phyloP scores from a whole-genome alignment of 164 flowering plant species.

The Euptelea pleiosperma region DNA sequence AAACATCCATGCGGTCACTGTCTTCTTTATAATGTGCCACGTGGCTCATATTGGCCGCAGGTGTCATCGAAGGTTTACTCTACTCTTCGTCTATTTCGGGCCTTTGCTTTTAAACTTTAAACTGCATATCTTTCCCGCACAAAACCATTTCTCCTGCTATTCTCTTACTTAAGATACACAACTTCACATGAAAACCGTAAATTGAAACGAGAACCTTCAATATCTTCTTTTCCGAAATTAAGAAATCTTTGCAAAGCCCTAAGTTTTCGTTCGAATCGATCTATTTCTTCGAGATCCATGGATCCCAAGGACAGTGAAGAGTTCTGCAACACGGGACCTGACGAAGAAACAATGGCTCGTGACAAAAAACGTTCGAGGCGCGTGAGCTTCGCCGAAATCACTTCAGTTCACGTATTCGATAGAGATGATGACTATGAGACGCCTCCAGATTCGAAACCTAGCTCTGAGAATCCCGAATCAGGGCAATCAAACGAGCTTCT shows the following conservation, averaged over 20 bases:
- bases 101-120: too few species aligned
- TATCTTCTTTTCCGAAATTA: not conserved
- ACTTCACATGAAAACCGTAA: too few species aligned
- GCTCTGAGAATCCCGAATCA: conserved; percentile 6
- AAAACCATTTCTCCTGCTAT: too few species aligned
- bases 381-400: conserved; percentile 93
- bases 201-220: not conserved
- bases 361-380: conserved; percentile 64
- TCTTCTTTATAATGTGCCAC: too few species aligned
- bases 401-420: conserved; percentile 78
- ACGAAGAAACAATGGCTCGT: conserved; percentile 38
- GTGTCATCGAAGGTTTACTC: too few species aligned
- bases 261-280: not conserved
- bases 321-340: conserved; percentile 23
- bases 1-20: too few species aligned
- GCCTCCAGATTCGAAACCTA: conserved; percentile 34
- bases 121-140: not conserved
- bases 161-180: too few species aligned
- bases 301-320: conserved; percentile 24
- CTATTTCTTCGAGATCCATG: conserved; percentile 4
- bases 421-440: conserved; percentile 79
- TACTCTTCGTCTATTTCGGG: too few species aligned
- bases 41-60: too few species aligned
- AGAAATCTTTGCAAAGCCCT: not conserved
- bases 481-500: conserved; percentile 12